Conservation (phyloP, 805 yeast species). For the Nadsonia fulvescens region DNA sequence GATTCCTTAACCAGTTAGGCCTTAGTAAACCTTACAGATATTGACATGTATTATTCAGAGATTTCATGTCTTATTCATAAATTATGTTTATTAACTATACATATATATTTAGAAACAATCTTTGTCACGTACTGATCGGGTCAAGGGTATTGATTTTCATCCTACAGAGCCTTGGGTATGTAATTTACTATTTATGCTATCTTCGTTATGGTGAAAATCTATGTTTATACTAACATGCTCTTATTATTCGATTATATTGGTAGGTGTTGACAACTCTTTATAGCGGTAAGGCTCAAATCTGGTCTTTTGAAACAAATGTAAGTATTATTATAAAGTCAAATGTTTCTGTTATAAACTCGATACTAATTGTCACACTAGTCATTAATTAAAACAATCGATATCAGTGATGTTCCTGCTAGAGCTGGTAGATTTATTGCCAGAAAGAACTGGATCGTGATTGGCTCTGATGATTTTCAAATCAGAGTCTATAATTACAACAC, state of each 20-base stretch:
- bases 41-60: too few species aligned
- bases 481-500: conserved; percentile 92
- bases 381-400: conserved; percentile 77
- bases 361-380: conserved; percentile 25
- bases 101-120: conserved; percentile 66
- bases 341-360: conserved; percentile 5
- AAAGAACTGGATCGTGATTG: conserved; percentile 93
- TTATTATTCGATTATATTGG: too few species aligned
- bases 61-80: too few species aligned
- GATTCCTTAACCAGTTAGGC: too few species aligned
- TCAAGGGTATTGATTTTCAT: conserved; percentile 94
- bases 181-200: background rate
- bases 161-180: conserved; percentile 92
- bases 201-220: conserved; percentile 7
- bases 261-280: conserved; percentile 69
- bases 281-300: conserved; percentile 79
- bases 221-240: conserved; percentile 8
- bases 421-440: conserved; percentile 90
- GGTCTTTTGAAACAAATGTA: conserved; percentile 89
- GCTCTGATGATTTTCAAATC: conserved; percentile 87
- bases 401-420: conserved; percentile 90
- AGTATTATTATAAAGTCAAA: conserved; percentile 8
- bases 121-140: conserved; percentile 86
- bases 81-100: too few species aligned
- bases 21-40: too few species aligned